phyloP scores from a whole-genome alignment of 176 grass and related monocot genomes.

The Oryza nivara region DNA sequence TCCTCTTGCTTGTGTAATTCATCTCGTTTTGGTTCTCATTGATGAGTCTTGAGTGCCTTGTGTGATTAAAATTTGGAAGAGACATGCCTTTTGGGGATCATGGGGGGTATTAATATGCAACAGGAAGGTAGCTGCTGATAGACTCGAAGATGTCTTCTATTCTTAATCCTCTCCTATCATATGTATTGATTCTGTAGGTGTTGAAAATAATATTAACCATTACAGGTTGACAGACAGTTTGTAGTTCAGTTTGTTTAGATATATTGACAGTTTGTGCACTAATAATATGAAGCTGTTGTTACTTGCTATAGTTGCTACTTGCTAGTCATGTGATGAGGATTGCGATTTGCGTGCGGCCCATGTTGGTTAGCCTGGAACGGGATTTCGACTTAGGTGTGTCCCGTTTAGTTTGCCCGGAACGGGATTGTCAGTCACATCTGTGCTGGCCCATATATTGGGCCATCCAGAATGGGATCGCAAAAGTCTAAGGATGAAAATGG shows the following conservation, averaged over 20 bases:
- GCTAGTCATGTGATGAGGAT: no score
- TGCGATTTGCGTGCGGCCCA: no score
- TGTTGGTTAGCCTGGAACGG: no score
- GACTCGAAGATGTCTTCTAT: slow-evolving; percentile 15
- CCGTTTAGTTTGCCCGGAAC: no score
- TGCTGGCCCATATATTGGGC: no score
- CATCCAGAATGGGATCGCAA: no score
- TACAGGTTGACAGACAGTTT: neutral
- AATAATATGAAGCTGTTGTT: no score
- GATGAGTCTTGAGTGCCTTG: neutral
- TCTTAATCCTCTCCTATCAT: neutral
- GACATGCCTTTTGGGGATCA: slow-evolving; percentile 26
- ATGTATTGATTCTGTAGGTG: slow-evolving; percentile 26
- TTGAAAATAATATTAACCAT: slow-evolving; percentile 38
- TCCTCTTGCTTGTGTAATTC: neutral
- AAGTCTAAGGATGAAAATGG: no score
- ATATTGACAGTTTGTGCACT: neutral
- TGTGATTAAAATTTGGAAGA: slow-evolving; percentile 16
- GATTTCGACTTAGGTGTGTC: no score
- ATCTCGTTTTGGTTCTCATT: slow-evolving; percentile 32
- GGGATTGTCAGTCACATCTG: no score
- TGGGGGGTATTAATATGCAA: slow-evolving; percentile 33
- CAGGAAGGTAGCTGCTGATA: slow-evolving; percentile 17
- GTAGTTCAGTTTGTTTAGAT: neutral
- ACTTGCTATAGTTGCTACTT: no score